phyloP scores from a whole-genome alignment of 225 moss, liverwort and hornwort species.

The Sphagnum tenellum region DNA sequence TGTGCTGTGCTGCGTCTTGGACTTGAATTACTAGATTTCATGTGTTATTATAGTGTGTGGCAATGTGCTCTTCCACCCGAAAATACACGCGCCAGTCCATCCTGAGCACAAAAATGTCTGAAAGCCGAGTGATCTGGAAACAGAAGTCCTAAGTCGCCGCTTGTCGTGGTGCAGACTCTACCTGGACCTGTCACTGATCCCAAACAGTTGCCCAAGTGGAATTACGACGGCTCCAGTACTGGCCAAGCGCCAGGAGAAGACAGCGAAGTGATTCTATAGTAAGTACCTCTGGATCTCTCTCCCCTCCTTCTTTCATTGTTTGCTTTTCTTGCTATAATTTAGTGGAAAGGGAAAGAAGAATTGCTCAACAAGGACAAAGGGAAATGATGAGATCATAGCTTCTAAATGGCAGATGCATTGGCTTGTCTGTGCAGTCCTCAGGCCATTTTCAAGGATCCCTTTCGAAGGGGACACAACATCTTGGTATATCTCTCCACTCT shows the following conservation, averaged over 20 bases:
- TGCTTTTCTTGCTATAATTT: no score
- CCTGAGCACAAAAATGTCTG: no score
- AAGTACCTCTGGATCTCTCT: background rate
- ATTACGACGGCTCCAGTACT: slow-evolving; percentile 44
- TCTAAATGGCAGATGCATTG: no score
- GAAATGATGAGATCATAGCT: no score
- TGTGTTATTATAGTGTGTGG: background rate
- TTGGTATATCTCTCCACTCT: slow-evolving; percentile 11
- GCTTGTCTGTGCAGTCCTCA: slow-evolving; percentile 22
- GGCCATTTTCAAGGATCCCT: slow-evolving; percentile 35
- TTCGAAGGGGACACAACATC: slow-evolving; percentile 38
- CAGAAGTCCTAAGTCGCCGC: no score
- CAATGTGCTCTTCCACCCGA: background rate
- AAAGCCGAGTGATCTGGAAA: background rate
- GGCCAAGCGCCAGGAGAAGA: slow-evolving; percentile 35
- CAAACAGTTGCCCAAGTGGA: slow-evolving; percentile 29
- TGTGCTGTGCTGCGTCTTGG: no score
- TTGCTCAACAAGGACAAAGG: no score
- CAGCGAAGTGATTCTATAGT: slow-evolving; percentile 44
- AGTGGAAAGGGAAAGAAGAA: no score
- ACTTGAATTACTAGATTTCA: no score
- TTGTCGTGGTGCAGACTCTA: slow-evolving; percentile 19
- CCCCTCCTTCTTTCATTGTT: no score
- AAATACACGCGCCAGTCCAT: no score
- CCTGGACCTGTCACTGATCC: slow-evolving; percentile 17